phyloP scores from a whole-genome alignment of 1,284 basidiomycete genomes.

The Ceratobasidium sp. region DNA sequence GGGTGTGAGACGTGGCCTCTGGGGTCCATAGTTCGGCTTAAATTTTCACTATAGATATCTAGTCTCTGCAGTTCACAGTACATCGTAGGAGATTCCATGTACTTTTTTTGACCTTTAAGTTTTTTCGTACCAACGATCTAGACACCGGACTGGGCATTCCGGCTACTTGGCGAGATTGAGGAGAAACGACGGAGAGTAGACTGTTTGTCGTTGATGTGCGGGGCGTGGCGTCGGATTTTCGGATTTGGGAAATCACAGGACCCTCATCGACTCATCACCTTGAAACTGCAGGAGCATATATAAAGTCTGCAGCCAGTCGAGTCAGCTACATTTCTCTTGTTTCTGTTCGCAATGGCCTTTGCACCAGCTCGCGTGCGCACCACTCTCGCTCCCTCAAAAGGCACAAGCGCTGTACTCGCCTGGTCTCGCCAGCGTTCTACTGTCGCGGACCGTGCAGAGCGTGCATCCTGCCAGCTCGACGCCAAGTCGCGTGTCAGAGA shows the following conservation, averaged over 20 bases:
- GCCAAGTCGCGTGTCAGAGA: conserved; percentile 70
- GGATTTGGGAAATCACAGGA: conserved; percentile 17
- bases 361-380: conserved; percentile 39
- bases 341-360: conserved; percentile 27
- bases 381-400: conserved; percentile 27
- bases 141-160: not conserved
- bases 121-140: too few relatives aligned
- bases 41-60: not conserved
- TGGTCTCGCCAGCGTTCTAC: conserved; percentile 33
- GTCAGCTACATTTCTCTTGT: conserved; percentile 17
- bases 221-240: conserved; percentile 29
- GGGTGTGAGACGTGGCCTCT: conserved; percentile 12
- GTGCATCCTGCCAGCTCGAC: conserved; percentile 49
- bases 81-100: too few relatives aligned
- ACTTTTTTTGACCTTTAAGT: too few relatives aligned
- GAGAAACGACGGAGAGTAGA: not conserved
- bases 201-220: not conserved
- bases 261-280: conserved; percentile 6
- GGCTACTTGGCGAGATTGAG: not conserved
- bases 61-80: too few relatives aligned
- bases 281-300: conserved; percentile 19
- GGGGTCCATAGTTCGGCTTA: conserved; percentile 2
- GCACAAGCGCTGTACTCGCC: not conserved
- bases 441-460: conserved; percentile 9
- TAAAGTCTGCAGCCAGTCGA: not conserved